Percentiles rank a stretch among this genome's conserved stretches.
Evolutionary conservation across 192 early-diverging fungal genomes (phyloP).

Genomic region (Backusella psychrophila): DNA sequence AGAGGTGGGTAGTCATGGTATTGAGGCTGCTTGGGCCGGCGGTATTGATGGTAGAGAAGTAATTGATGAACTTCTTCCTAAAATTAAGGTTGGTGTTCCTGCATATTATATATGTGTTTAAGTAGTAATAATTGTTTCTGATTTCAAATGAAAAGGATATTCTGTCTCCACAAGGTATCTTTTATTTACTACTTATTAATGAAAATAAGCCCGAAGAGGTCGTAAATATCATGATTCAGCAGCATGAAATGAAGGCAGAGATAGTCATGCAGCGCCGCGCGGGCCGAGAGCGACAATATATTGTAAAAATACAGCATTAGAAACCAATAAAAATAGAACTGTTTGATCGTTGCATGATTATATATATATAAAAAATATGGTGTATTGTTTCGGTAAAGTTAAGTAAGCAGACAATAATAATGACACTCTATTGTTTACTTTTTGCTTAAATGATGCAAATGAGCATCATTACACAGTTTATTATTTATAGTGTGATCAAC

Average conservation of each 20-base stretch:
- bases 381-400: no score
- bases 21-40: slow-evolving; percentile 92
- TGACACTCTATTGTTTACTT: not conserved
- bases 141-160: slow-evolving; percentile 39
- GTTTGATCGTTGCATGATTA: not conserved
- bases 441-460: not conserved
- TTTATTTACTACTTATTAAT: slow-evolving; percentile 83
- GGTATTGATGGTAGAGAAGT: slow-evolving; percentile 89
- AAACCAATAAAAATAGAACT: not conserved
- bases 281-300: slow-evolving; percentile 53
- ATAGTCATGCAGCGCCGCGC: slow-evolving; percentile 47
- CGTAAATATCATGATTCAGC: slow-evolving; percentile 49
- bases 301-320: slow-evolving; percentile 47
- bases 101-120: not conserved
- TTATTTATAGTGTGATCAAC: not conserved
- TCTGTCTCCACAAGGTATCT: slow-evolving; percentile 68
- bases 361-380: no score
- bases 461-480: not conserved
- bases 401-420: no score
- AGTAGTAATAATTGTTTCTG: not conserved
- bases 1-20: slow-evolving; percentile 70
- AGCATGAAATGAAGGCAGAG: slow-evolving; percentile 48
- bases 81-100: slow-evolving; percentile 51
- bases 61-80: slow-evolving; percentile 74
- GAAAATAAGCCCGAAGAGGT: slow-evolving; percentile 89